Conservation (phyloP, 2,329 filamentous ascomycete genomes). For the Penicillium sp. region DNA sequence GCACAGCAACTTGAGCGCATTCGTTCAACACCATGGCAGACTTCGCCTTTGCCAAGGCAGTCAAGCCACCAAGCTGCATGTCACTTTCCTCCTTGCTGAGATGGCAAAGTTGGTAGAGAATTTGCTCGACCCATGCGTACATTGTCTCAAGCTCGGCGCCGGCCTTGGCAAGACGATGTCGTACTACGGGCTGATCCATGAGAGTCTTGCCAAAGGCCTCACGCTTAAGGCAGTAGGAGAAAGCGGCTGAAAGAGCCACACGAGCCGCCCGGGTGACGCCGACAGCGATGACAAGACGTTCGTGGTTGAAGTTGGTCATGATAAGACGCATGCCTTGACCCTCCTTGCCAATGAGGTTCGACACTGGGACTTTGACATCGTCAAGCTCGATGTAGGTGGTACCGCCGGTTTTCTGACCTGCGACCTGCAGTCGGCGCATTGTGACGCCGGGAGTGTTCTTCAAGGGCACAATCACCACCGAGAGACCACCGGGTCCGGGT, state of each 20-base stretch:
- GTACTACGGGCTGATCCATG: conserved; percentile 73
- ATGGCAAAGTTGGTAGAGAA: conserved; percentile 67
- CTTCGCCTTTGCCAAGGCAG: conserved; percentile 72
- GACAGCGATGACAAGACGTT: conserved; percentile 68
- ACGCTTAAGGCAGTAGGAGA: conserved; percentile 65
- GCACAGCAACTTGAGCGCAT: conserved; percentile 67
- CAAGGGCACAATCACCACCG: conserved; percentile 69
- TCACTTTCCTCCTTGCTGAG: conserved; percentile 53
- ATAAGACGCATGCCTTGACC: conserved; percentile 72
- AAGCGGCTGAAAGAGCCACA: conserved; percentile 61
- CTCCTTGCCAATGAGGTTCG: conserved; percentile 70
- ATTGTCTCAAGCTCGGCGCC: conserved; percentile 69
- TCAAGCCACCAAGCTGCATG: conserved; percentile 66
- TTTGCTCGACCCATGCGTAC: conserved; percentile 72
- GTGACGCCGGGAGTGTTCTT: conserved; percentile 66
- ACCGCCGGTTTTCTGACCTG: conserved; percentile 64
- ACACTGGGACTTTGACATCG: conserved; percentile 69
- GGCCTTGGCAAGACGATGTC: conserved; percentile 70
- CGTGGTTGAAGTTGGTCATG: conserved; percentile 81
- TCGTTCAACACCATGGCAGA: conserved; percentile 71
- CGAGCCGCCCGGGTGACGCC: conserved; percentile 63
- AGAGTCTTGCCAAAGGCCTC: conserved; percentile 69
- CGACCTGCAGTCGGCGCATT: conserved; percentile 68
- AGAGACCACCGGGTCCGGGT: conserved; percentile 63
- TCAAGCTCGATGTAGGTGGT: conserved; percentile 77